Conservation (phyloP, 2,329 filamentous ascomycete species). For the Penicillium sp. region DNA sequence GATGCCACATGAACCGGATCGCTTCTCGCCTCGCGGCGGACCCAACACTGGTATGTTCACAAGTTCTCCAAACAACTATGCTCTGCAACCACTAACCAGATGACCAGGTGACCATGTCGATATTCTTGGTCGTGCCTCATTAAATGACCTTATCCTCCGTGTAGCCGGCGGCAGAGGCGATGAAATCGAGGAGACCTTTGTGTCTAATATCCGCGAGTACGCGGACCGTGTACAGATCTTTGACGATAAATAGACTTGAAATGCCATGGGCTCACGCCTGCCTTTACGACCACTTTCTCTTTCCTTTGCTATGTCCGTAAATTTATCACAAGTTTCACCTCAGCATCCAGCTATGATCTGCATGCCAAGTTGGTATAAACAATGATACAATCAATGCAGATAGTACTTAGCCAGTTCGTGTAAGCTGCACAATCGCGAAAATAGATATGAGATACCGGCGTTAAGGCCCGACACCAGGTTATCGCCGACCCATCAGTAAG, state of each 20-base stretch:
- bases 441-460: background rate
- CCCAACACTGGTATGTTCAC: slow-evolving; percentile 59
- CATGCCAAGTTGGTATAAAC: background rate
- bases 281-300: background rate
- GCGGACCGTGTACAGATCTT: slow-evolving; percentile 80
- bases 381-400: background rate
- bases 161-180: slow-evolving; percentile 85
- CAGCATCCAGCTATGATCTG: background rate
- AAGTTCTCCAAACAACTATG: slow-evolving; percentile 47
- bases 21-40: slow-evolving; percentile 78
- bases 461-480: background rate
- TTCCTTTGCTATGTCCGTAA: background rate
- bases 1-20: slow-evolving; percentile 94
- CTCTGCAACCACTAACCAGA: background rate
- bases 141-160: slow-evolving; percentile 87
- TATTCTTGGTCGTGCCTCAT: slow-evolving; percentile 80
- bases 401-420: background rate
- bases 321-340: too few relatives aligned
- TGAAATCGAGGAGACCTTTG: slow-evolving; percentile 72
- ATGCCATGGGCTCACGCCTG: background rate
- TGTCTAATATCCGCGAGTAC: slow-evolving; percentile 81
- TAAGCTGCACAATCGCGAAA: background rate
- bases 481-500: background rate
- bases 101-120: slow-evolving; percentile 82
- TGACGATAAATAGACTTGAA: slow-evolving; percentile 49